phyloP scores from a whole-genome alignment of 2,329 filamentous ascomycete genomes.

The Myriosclerotinia scirpicola region DNA sequence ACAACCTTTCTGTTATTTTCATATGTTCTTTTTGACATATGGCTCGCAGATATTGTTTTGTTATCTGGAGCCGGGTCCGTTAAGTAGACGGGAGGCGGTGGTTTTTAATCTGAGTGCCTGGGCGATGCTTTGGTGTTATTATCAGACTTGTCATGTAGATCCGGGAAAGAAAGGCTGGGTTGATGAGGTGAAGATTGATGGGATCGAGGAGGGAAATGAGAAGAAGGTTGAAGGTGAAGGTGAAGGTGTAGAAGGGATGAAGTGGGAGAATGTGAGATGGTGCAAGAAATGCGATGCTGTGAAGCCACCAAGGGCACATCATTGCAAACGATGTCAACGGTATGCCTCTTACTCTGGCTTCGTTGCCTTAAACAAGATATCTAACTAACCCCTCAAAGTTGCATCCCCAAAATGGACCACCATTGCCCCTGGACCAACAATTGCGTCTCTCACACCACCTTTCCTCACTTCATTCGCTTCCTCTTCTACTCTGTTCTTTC shows the following conservation, averaged over 20 bases:
- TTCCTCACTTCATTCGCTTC: constrained; percentile 81
- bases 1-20: constrained; percentile 64
- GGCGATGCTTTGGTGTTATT: constrained; percentile 55
- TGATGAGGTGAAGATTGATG: constrained; percentile 22
- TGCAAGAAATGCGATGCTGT: constrained; percentile 73
- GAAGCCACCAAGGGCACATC: constrained; percentile 77
- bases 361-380: too few relatives aligned
- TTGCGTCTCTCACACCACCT: constrained; percentile 79
- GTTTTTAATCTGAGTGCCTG: constrained; percentile 65
- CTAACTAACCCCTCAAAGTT: constrained; percentile 44
- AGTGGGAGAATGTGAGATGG: constrained; percentile 51
- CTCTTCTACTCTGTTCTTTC: constrained; percentile 66
- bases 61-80: constrained; percentile 59
- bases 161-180: constrained; percentile 53
- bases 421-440: constrained; percentile 85
- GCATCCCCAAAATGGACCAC: constrained; percentile 80
- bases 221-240: constrained; percentile 30
- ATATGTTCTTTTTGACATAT: constrained; percentile 71
- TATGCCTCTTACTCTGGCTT: constrained; percentile 33
- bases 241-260: constrained; percentile 24
- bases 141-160: constrained; percentile 56
- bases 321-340: constrained; percentile 74
- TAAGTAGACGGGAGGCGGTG: constrained; percentile 56
- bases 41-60: constrained; percentile 71
- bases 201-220: constrained; percentile 17